Evolutionary conservation across 108 stramenopile genomes (phyloP).

Genomic region (Licmophora abbreviata): DNA sequence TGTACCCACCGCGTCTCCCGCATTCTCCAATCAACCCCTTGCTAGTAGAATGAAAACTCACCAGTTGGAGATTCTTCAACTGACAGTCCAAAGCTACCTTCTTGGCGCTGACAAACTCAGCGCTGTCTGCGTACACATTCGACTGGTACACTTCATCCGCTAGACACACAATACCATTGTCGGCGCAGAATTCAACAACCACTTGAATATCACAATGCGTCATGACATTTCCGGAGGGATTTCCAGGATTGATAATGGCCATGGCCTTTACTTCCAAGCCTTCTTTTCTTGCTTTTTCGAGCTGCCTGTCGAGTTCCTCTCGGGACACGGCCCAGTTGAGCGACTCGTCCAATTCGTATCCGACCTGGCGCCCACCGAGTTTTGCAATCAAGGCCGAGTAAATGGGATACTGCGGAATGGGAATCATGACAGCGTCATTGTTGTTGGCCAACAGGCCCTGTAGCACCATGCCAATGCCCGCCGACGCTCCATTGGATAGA

Average conservation of each 20-base stretch:
- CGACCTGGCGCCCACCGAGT: constrained; percentile 74
- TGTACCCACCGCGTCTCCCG: constrained; percentile 91
- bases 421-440: constrained; percentile 83
- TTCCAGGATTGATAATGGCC: constrained; percentile 93
- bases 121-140: constrained; percentile 78
- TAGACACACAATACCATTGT: constrained; percentile 74
- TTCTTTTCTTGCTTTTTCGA: constrained; percentile 48
- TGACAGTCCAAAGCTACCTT: constrained; percentile 61
- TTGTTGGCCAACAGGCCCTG: constrained; percentile 66
- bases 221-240: constrained; percentile 90
- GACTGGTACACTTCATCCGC: constrained; percentile 94
- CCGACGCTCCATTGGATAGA: constrained; percentile 88
- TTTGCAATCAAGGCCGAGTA: constrained; percentile 80
- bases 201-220: constrained; percentile 64
- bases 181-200: constrained; percentile 68
- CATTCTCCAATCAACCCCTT: constrained; percentile 95
- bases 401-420: constrained; percentile 95
- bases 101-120: constrained; percentile 71
- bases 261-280: constrained; percentile 69
- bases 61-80: constrained; percentile 63
- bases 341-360: constrained; percentile 83
- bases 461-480: constrained; percentile 75
- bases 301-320: constrained; percentile 54
- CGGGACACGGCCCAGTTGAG: constrained; percentile 72
- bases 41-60: constrained; percentile 87